Conservation (phyloP, 495 filamentous ascomycete genomes). For the Bacidia gigantensis region DNA sequence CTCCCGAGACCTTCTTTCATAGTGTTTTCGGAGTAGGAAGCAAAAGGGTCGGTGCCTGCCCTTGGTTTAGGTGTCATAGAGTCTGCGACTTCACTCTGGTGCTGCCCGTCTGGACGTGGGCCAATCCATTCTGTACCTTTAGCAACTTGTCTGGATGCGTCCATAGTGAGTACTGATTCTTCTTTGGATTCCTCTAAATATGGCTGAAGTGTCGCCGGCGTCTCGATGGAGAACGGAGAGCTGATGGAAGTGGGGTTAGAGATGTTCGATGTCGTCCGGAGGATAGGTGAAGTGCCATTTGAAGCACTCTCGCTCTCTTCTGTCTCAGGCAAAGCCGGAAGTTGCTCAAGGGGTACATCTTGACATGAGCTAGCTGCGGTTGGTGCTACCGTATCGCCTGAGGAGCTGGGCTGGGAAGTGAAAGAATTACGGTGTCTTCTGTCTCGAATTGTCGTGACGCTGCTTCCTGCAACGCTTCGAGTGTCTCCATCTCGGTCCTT, state of each 20-base stretch:
- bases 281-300: conserved; percentile 11
- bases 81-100: neutral
- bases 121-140: conserved; percentile 1
- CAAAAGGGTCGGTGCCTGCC: neutral
- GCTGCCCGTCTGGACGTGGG: neutral
- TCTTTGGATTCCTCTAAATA: conserved; percentile 13
- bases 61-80: neutral
- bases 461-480: conserved; percentile 13
- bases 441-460: conserved; percentile 7
- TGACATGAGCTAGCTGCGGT: conserved; percentile 1
- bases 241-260: conserved; percentile 2
- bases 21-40: neutral
- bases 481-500: conserved; percentile 15
- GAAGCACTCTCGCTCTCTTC: conserved; percentile 12
- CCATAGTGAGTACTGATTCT: conserved; percentile 4
- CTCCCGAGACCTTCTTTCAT: too few species aligned
- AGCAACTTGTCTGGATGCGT: neutral
- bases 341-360: conserved; percentile 14
- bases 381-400: conserved; percentile 4
- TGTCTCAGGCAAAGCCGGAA: conserved; percentile 17
- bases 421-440: conserved; percentile 17
- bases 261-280: conserved; percentile 8
- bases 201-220: conserved; percentile 10
- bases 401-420: conserved; percentile 10
- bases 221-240: conserved; percentile 7